phyloP scores from a whole-genome alignment of 2,329 filamentous ascomycete genomes.

The Ophiostoma pallidulum region DNA sequence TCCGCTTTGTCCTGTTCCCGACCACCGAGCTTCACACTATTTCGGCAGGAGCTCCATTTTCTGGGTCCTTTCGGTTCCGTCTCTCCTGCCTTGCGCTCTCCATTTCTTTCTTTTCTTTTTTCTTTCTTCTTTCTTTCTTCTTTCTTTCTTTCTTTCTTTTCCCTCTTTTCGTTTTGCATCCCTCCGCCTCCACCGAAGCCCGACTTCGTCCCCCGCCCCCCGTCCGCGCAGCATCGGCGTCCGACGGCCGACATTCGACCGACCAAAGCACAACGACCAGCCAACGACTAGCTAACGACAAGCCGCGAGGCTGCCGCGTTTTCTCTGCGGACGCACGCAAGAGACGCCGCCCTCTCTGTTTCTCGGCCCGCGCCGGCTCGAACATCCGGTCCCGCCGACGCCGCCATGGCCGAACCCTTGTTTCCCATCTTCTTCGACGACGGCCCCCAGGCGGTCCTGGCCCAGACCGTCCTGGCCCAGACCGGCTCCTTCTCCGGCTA shows the following conservation, averaged over 20 bases:
- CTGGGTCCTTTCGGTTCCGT: not conserved
- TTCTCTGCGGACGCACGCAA: too few species aligned
- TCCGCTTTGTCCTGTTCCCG: not conserved
- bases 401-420: conserved; percentile 17
- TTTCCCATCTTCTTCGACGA: conserved; percentile 15
- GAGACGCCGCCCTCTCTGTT: too few species aligned
- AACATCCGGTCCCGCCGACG: too few species aligned
- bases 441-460: conserved; percentile 39
- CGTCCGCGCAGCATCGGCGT: too few species aligned
- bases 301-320: too few species aligned
- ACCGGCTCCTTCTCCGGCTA: conserved; percentile 55
- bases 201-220: not conserved
- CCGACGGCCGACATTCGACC: not conserved
- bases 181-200: not conserved
- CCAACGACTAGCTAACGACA: too few species aligned
- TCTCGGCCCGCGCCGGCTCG: too few species aligned
- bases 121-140: not conserved
- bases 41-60: conserved; percentile 1
- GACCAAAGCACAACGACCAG: not conserved
- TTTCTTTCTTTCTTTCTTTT: not conserved
- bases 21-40: conserved; percentile 3
- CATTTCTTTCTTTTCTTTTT: not conserved
- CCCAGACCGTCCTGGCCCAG: conserved; percentile 40
- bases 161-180: not conserved
- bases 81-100: not conserved